Percentiles rank a stretch among this genome's conserved stretches.
Conservation (phyloP, 441 rosid species). For the Theobroma grandiflorum region DNA sequence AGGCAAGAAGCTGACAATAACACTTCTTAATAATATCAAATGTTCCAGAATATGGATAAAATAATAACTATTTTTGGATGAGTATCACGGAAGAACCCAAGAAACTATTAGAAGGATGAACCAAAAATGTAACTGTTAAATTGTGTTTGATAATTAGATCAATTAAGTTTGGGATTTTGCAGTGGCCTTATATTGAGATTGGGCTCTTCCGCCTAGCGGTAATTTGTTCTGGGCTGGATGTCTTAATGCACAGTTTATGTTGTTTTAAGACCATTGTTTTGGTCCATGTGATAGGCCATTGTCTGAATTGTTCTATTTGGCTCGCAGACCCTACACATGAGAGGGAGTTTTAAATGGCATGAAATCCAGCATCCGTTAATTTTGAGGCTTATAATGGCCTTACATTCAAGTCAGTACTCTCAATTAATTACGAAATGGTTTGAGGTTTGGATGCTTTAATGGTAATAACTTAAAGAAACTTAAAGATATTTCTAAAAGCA, state of each 20-base stretch:
- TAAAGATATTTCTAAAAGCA: neutral
- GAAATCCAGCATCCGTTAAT: neutral
- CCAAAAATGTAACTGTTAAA: neutral
- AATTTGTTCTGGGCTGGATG: neutral
- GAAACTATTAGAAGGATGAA: neutral
- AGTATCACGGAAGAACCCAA: neutral
- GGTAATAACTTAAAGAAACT: neutral
- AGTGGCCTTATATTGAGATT: constrained; percentile 8
- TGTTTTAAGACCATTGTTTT: neutral
- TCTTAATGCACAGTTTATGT: neutral
- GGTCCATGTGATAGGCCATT: neutral
- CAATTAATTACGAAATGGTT: neutral
- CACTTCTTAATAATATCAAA: neutral
- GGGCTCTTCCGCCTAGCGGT: neutral
- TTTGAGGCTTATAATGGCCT: neutral
- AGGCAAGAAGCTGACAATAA: constrained; percentile 1
- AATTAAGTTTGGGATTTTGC: neutral
- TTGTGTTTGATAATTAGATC: neutral
- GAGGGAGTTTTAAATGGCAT: neutral
- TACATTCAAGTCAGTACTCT: neutral
- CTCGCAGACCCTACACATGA: neutral
- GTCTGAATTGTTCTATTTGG: neutral
- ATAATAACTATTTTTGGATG: constrained; percentile 5
- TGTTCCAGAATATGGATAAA: constrained; percentile 2
- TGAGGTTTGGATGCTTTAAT: neutral